Evolutionary conservation across 2,329 filamentous ascomycete species (phyloP).

Genomic region (Hirsutella rhossiliensis): DNA sequence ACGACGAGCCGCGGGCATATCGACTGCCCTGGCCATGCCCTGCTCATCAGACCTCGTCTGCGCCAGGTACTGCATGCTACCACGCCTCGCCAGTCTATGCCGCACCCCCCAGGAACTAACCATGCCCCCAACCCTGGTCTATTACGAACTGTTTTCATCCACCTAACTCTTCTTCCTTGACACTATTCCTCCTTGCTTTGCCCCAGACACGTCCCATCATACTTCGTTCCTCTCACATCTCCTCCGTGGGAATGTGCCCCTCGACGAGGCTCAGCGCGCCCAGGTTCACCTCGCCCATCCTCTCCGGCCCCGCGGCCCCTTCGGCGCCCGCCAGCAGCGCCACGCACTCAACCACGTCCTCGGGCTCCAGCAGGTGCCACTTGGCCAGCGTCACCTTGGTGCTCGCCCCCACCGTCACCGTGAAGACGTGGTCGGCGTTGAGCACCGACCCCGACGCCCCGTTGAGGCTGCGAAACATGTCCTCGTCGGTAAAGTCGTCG

Average conservation of each 20-base stretch:
- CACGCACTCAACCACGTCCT: constrained; percentile 67
- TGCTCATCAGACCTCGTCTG: too few relatives aligned
- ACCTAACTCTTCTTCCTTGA: too few relatives aligned
- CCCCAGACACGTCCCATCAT: too few relatives aligned
- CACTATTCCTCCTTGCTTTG: too few relatives aligned
- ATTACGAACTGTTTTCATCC: too few relatives aligned
- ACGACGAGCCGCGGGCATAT: too few relatives aligned
- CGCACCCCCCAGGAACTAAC: too few relatives aligned
- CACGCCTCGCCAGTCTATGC: too few relatives aligned
- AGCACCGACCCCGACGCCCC: constrained; percentile 40
- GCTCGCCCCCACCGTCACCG: constrained; percentile 82
- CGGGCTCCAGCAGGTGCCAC: constrained; percentile 81
- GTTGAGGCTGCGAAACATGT: constrained; percentile 81
- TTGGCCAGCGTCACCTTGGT: constrained; percentile 84
- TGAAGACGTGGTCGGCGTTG: constrained; percentile 60
- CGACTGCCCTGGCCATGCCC: too few relatives aligned
- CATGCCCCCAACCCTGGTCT: too few relatives aligned
- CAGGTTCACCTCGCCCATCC: constrained; percentile 41
- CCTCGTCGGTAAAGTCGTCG: constrained; percentile 96
- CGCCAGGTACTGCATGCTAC: too few relatives aligned
- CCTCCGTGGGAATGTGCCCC: constrained; percentile 31
- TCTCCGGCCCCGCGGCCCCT: constrained; percentile 22
- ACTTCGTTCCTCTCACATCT: constrained; percentile 2
- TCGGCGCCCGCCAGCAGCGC: constrained; percentile 40
- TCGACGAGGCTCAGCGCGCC: constrained; percentile 41